These are phyloP conservation scores for Aspergillus jensenii DNA, from an alignment of 2,329 filamentous ascomycete species.

Conservation along the genomic window DNA sequence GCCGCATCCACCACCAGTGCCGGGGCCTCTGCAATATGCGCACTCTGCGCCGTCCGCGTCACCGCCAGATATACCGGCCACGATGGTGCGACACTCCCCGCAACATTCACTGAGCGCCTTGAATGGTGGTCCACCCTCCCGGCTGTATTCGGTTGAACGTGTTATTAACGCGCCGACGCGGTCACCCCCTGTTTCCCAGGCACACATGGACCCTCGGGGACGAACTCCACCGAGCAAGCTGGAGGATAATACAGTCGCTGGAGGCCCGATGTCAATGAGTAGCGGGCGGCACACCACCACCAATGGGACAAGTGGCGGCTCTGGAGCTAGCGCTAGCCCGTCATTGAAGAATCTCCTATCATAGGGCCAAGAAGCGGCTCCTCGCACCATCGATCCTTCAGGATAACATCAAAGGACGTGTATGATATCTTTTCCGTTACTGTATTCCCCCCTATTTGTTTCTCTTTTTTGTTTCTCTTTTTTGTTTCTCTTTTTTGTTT, in stretches of 20 bases:
- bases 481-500: not conserved
- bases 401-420: slow-evolving; percentile 8
- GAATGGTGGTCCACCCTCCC: slow-evolving; percentile 36
- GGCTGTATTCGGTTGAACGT: slow-evolving; percentile 40
- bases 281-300: slow-evolving; percentile 27
- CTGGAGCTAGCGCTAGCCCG: slow-evolving; percentile 73
- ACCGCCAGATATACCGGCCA: slow-evolving; percentile 38
- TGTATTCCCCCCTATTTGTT: slow-evolving; percentile 4
- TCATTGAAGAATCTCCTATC: slow-evolving; percentile 73
- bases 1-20: slow-evolving; percentile 33
- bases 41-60: slow-evolving; percentile 39
- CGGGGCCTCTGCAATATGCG: slow-evolving; percentile 34
- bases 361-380: slow-evolving; percentile 35
- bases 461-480: not conserved
- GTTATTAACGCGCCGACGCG: slow-evolving; percentile 32
- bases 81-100: slow-evolving; percentile 37
- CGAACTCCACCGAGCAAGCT: slow-evolving; percentile 31
- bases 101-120: slow-evolving; percentile 37
- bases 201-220: slow-evolving; percentile 35
- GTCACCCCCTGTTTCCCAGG: slow-evolving; percentile 37
- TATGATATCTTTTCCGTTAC: slow-evolving; percentile 18
- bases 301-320: slow-evolving; percentile 30
- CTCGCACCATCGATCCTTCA: not conserved
- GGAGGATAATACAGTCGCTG: slow-evolving; percentile 29
- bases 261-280: slow-evolving; percentile 26